These are phyloP conservation scores for Monosporascus ibericus DNA, from an alignment of 2,329 filamentous ascomycete genomes.

Conservation along the genomic window DNA sequence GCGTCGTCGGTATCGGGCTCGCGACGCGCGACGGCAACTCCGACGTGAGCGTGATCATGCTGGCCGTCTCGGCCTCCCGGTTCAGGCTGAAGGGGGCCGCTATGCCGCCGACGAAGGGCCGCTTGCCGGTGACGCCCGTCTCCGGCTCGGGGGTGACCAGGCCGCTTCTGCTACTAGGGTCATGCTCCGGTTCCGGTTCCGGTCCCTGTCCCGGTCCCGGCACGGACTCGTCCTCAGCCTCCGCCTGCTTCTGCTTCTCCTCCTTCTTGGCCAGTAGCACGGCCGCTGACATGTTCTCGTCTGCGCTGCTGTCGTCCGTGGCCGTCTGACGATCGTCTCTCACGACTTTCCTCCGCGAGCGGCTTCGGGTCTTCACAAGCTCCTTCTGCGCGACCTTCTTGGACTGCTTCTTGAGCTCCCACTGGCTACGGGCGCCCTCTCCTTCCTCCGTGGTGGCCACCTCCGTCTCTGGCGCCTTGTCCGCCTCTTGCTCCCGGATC, in stretches of 20 bases:
- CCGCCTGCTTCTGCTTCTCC: constrained; percentile 29
- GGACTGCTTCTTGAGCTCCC: constrained; percentile 35
- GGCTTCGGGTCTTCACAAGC: constrained; percentile 26
- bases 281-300: constrained; percentile 37
- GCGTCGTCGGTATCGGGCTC: constrained; percentile 29
- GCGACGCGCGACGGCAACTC: constrained; percentile 26
- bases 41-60: constrained; percentile 61
- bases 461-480: constrained; percentile 28
- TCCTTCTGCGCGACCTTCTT: constrained; percentile 16
- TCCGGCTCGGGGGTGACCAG: constrained; percentile 39
- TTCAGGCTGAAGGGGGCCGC: constrained; percentile 68
- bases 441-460: constrained; percentile 34
- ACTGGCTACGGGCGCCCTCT: constrained; percentile 34
- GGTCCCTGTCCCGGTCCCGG: neutral
- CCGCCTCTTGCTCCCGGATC: constrained; percentile 47
- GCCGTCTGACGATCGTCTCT: constrained; percentile 46
- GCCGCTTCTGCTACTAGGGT: constrained; percentile 26
- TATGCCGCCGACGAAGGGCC: constrained; percentile 62
- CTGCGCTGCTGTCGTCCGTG: constrained; percentile 14
- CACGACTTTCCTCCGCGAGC: constrained; percentile 41
- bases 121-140: constrained; percentile 51
- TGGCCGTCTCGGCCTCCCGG: constrained; percentile 58
- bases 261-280: constrained; percentile 36
- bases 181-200: neutral
- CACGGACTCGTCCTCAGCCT: constrained; percentile 13